Conservation (phyloP, 441 rosid species). For the Corymbia citriodora region DNA sequence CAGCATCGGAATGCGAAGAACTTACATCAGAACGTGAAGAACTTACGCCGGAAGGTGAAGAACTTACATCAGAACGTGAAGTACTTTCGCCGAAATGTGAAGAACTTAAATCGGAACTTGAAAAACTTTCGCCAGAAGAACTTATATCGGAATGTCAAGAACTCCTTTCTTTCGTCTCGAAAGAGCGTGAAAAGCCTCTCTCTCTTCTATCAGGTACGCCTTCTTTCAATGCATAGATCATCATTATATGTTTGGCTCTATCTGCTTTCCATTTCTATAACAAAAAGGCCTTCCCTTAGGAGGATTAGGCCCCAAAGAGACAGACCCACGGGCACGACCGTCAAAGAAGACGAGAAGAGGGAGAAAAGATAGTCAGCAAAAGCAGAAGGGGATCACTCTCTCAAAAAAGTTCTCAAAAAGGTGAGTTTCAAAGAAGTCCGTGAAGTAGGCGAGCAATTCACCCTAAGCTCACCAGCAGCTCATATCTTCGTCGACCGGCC, state of each 20-base stretch:
- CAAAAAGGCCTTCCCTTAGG: not conserved
- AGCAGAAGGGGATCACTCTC: not conserved
- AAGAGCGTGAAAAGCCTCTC: not conserved
- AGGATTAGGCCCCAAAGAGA: not conserved
- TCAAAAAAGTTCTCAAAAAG: not conserved
- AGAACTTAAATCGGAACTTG: too few relatives aligned
- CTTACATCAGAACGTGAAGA: too few relatives aligned
- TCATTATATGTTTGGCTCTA: not conserved
- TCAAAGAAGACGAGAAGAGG: not conserved
- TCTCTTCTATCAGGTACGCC: not conserved
- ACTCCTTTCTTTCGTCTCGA: too few relatives aligned
- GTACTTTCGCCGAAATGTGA: too few relatives aligned
- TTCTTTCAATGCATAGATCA: not conserved
- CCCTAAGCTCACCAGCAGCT: not conserved
- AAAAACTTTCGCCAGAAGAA: too few relatives aligned
- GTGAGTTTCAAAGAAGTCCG: not conserved
- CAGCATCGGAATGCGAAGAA: accelerated
- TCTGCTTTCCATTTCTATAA: not conserved
- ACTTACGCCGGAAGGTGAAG: too few relatives aligned
- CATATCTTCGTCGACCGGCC: too few relatives aligned
- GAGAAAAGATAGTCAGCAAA: not conserved
- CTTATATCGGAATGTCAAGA: too few relatives aligned
- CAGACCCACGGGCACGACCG: not conserved
- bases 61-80: too few relatives aligned
- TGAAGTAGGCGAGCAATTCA: not conserved